Base-by-base conservation (phyloP, 257 asterid species). In the Solanum habrochaites region DNA sequence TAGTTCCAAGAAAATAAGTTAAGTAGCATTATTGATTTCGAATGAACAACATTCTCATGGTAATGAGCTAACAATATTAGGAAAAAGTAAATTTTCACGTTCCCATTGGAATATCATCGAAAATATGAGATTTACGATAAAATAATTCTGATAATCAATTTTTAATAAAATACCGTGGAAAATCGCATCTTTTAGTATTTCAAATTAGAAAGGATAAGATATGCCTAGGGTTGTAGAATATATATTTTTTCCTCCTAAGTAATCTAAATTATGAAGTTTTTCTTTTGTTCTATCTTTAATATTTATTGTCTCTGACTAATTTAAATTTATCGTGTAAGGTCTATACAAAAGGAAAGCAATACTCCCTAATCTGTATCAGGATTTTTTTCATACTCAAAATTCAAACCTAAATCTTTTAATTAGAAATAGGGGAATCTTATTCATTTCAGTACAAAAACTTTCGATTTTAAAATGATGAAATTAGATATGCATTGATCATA, bases 401-500 rank as follows among this genome's bases (percentile, higher is more conserved):
- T 60, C 1, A 0, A 23, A 60, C 2, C 0, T 1, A 23, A 60
- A 60, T 23, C 5, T 21, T 60, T 1, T 10, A 2, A 3, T 4
- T 60, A 60, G 3, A 2, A 10, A 5, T 2, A 4, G 2, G 20
- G 2, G 2, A 9, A 4, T 10, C 2, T 10, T 60, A n/a, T 60
- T 11, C 1, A 64, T 64, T 11, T 8, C 8, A 0, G 1, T 12
- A 37, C 7, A 5, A 4, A 25, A 4, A 25, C 0, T 18, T 3
- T 27, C 3, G 20, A 13, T 27, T 69, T 27, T 29, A 14, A 29
- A 14, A 31, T 15, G 37, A 45, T 78, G 5, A 78, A 78, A 78
- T 47, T 45, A 43, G 84, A 78, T 78, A 78, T 45, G 84, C 56
- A 47, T 47, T 78, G 42, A 78, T 45, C 35, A 78, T 29, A 78